phyloP scores from a whole-genome alignment of 2,329 filamentous ascomycete species.

The Neonectria punicea region DNA sequence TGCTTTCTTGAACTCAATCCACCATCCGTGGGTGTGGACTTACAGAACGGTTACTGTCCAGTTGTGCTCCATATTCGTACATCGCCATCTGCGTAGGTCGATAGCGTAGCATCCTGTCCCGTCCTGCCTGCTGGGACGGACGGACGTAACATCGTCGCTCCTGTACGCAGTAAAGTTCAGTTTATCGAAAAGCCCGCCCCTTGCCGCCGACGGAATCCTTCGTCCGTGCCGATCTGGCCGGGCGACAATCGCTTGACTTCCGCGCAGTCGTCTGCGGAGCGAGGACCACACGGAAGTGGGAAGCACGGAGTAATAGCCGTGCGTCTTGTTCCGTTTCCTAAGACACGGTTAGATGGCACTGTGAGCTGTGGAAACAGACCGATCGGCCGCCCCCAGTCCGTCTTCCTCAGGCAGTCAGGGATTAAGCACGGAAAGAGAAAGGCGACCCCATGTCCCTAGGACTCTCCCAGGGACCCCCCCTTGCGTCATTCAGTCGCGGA shows the following conservation, averaged over 20 bases:
- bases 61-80: not conserved
- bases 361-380: constrained; percentile 33
- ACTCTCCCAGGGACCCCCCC: constrained; percentile 27
- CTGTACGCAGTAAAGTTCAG: constrained; percentile 2
- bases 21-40: not conserved
- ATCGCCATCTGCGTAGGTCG: not conserved
- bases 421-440: constrained; percentile 20
- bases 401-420: constrained; percentile 13
- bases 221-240: constrained; percentile 32
- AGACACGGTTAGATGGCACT: constrained; percentile 9
- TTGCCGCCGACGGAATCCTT: constrained; percentile 29
- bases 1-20: constrained; percentile 14
- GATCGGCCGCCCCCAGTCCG: constrained; percentile 35
- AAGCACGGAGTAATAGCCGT: not conserved
- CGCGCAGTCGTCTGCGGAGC: not conserved
- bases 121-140: constrained; percentile 17
- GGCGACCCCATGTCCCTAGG: constrained; percentile 21
- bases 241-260: constrained; percentile 28
- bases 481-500: constrained; percentile 38
- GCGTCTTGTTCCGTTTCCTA: constrained; percentile 1
- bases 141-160: constrained; percentile 21
- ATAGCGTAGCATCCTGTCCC: constrained; percentile 10
- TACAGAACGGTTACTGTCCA: not conserved
- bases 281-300: too few relatives aligned
- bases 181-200: constrained; percentile 21